These are phyloP conservation scores for Diaporthe caulivora DNA, from an alignment of 2,329 filamentous ascomycete species.

Conservation along the genomic window DNA sequence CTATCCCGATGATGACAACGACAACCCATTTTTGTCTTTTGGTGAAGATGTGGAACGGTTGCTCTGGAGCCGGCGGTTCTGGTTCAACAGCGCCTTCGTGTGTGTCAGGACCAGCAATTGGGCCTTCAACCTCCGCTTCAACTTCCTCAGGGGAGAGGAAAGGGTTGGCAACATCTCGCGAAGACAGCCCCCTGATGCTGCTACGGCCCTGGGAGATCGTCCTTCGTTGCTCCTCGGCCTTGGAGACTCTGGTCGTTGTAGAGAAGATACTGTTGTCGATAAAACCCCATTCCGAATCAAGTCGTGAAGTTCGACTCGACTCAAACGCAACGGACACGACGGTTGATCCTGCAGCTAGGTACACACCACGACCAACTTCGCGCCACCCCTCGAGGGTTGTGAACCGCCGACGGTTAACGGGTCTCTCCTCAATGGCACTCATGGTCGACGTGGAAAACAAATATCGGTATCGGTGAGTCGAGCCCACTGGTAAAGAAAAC, in stretches of 20 bases:
- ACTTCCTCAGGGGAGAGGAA: not conserved
- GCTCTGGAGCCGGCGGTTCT: constrained; percentile 3
- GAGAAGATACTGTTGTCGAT: not conserved
- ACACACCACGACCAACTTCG: constrained; percentile 16
- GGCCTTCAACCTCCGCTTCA: not conserved
- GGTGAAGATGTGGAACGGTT: constrained; percentile 52
- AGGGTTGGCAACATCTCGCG: not conserved
- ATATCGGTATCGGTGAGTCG: not conserved
- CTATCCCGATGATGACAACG: constrained; percentile 61
- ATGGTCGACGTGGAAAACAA: not conserved
- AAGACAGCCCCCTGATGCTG: not conserved
- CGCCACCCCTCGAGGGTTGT: constrained; percentile 28
- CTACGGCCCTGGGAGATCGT: not conserved
- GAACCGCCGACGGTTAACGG: constrained; percentile 12
- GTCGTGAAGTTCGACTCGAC: not conserved
- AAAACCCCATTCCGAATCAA: constrained; percentile 1
- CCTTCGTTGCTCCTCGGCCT: not conserved
- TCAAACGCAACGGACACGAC: not conserved
- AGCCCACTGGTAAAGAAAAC: not conserved
- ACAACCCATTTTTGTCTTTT: constrained; percentile 57
- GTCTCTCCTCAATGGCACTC: not conserved
- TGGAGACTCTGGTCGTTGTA: not conserved
- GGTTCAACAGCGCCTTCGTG: not conserved
- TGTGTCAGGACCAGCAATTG: not conserved
- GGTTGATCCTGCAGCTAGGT: not conserved